A percentile compares a stretch with the other conserved stretches of the same genome.
These are phyloP conservation scores for Trichoderma asperelloides DNA, from an alignment of 495 filamentous ascomycete species.

Conservation along the genomic window DNA sequence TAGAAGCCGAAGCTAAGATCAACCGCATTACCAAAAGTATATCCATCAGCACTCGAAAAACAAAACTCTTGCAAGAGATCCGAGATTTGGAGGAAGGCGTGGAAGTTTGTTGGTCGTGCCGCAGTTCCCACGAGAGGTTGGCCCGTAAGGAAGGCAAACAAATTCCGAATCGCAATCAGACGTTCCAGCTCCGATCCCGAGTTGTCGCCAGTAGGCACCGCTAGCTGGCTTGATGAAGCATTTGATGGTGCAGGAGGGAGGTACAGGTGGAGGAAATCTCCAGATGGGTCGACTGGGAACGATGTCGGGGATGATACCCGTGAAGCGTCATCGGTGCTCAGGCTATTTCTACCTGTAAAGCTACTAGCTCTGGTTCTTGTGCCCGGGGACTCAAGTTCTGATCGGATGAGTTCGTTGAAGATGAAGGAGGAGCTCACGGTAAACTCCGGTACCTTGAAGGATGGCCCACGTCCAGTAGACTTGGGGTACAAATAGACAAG, in stretches of 20 bases:
- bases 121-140: slow-evolving; percentile 73
- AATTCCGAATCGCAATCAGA: slow-evolving; percentile 71
- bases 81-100: slow-evolving; percentile 63
- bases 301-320: slow-evolving; percentile 29
- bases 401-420: slow-evolving; percentile 60
- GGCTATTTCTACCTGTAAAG: slow-evolving; percentile 33
- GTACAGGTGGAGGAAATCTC: slow-evolving; percentile 58
- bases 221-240: slow-evolving; percentile 19
- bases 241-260: slow-evolving; percentile 41
- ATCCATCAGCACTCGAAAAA: slow-evolving; percentile 73
- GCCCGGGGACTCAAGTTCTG: slow-evolving; percentile 39
- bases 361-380: slow-evolving; percentile 32
- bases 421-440: slow-evolving; percentile 61
- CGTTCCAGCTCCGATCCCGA: slow-evolving; percentile 52
- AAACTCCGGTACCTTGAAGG: slow-evolving; percentile 68
- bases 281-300: slow-evolving; percentile 23
- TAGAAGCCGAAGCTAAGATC: slow-evolving; percentile 66
- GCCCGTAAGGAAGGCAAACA: slow-evolving; percentile 80
- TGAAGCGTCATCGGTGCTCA: slow-evolving; percentile 31
- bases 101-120: slow-evolving; percentile 57
- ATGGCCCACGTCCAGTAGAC: slow-evolving; percentile 55
- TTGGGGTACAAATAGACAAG: slow-evolving; percentile 73
- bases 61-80: slow-evolving; percentile 61
- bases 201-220: slow-evolving; percentile 30
- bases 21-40: slow-evolving; percentile 70